Evolutionary conservation across 768 basidiomycete genomes (phyloP).

Genomic region (Boletus edulis): DNA sequence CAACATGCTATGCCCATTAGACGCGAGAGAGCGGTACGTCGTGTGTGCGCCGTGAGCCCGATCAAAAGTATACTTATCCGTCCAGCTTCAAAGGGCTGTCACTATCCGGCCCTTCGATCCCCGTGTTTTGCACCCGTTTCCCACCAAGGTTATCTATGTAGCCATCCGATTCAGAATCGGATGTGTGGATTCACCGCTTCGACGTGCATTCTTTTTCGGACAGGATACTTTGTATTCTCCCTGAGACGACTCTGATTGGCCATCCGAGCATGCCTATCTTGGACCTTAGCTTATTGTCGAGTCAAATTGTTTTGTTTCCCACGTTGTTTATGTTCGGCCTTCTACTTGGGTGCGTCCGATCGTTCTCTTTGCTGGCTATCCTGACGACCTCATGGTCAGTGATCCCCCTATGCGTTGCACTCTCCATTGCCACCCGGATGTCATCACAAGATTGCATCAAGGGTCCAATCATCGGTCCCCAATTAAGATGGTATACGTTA

Average conservation of each 20-base stretch:
- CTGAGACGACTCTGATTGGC: background rate
- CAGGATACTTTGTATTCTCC: background rate
- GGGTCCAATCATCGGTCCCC: background rate
- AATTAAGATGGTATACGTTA: no score
- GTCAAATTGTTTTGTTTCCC: background rate
- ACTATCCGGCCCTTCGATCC: no score
- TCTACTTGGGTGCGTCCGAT: background rate
- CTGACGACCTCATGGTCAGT: conserved; percentile 4
- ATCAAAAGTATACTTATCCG: no score
- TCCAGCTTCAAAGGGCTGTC: no score
- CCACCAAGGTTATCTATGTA: background rate
- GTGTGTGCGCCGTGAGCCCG: no score
- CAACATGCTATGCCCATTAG: no score
- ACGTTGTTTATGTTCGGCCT: background rate
- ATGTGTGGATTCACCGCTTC: conserved; percentile 7
- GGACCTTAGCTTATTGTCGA: background rate
- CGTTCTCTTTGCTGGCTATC: background rate
- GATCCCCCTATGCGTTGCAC: background rate
- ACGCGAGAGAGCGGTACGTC: no score
- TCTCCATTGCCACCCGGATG: background rate
- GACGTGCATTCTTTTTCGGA: background rate
- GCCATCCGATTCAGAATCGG: conserved; percentile 8
- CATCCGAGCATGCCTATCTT: background rate
- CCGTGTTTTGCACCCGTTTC: no score
- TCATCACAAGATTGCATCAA: background rate